Evolutionary conservation across 257 asterid genomes (phyloP).

Genomic region (Ophiorrhiza pumila): DNA sequence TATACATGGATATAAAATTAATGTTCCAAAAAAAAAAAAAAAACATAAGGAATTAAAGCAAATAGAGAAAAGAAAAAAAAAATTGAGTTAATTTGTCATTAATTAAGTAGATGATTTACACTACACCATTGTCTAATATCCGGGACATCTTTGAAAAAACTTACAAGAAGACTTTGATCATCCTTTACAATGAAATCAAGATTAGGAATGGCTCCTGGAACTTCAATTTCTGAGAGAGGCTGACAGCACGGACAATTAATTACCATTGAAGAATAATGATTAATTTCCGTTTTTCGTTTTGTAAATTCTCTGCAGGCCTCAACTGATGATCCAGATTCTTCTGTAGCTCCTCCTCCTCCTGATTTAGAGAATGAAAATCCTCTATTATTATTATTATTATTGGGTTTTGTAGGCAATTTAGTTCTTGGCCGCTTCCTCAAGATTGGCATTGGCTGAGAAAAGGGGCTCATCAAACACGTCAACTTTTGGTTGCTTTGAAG

Average conservation of each 20-base stretch:
- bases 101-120: background rate
- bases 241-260: background rate
- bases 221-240: background rate
- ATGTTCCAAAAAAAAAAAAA: background rate
- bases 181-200: background rate
- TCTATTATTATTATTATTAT: too few relatives aligned
- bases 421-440: background rate
- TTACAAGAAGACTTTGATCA: background rate
- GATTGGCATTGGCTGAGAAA: too few relatives aligned
- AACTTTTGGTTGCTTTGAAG: background rate
- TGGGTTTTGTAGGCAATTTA: background rate
- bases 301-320: background rate
- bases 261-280: background rate
- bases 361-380: too few relatives aligned
- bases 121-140: background rate
- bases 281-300: background rate
- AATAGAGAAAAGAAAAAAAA: background rate
- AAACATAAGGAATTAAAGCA: background rate
- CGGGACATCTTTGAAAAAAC: background rate
- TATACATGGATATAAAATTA: too few relatives aligned
- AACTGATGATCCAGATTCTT: background rate
- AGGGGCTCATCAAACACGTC: too few relatives aligned
- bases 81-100: background rate
- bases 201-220: background rate
- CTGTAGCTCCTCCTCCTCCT: background rate